Base-by-base conservation (phyloP, 805 yeast species). In the Ogataea degrootiae region DNA sequence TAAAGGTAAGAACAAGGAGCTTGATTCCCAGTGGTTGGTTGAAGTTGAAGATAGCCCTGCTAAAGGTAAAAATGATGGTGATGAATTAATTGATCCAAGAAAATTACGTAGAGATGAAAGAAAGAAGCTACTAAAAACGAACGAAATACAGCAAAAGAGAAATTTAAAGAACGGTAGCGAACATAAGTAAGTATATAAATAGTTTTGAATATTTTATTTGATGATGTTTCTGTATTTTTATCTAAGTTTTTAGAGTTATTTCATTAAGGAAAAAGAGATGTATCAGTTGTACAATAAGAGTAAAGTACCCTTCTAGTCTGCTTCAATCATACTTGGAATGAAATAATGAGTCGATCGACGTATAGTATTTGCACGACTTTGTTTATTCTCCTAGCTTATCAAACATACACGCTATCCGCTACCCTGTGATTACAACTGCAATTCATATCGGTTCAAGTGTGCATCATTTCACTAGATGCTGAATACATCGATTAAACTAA, bases 1-100 rank as follows among this genome's bases (percentile, higher is more conserved):
- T 73, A 84, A 86, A 55, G 98, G 98, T 62, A 81, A 82, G 69
- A 94, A 94, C 70, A 92, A 94, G 71, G 80, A 82, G 46, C 62
- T 83, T 57, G 98, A 92, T 60, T 71, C 77, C 61, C 97, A 94
- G 69, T 94, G 99, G 99, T 75, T 89, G 62, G 97, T 92, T 48
- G 99, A 94, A 70, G 87, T 92, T 51, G 87, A 88, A 50, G 95
- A 87, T 45, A 77, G 83, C 57, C 83, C 75, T 29, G 19, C 45
- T 14, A 26, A 26, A 9, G 31, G 31, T 26, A 34, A 44, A 12
- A 76, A 78, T 61, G 76, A 75, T 39, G 73, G 79, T 36, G 74
- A 77, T 49, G 95, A 86, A 58, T 72, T 88, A 57, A 72, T 88
- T 40, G 97, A 91, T 66, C 98, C 98, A 56, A 82, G 98, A 72